Conservation (phyloP, 208 protist species). For the Leishmania martiniquensis region DNA sequence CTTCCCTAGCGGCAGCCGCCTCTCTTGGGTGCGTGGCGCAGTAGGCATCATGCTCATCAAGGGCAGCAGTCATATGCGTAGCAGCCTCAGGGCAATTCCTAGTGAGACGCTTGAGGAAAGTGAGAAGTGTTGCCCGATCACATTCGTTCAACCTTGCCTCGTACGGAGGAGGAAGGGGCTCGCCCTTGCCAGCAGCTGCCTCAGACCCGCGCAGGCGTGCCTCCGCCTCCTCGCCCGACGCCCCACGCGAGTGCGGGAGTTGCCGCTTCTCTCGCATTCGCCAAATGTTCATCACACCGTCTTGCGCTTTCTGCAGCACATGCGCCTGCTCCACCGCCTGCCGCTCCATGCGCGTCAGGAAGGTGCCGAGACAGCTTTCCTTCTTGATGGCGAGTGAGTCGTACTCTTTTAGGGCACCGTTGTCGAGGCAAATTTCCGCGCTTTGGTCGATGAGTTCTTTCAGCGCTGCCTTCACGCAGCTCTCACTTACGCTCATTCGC, state of each 20-base stretch:
- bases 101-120: slow-evolving; percentile 54
- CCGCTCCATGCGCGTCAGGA: slow-evolving; percentile 57
- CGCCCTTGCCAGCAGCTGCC: background rate
- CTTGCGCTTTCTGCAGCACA: slow-evolving; percentile 62
- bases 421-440: slow-evolving; percentile 53
- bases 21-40: slow-evolving; percentile 44
- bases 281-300: slow-evolving; percentile 49
- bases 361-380: slow-evolving; percentile 42
- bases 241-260: background rate
- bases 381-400: slow-evolving; percentile 41
- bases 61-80: slow-evolving; percentile 37
- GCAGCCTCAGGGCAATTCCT: slow-evolving; percentile 37
- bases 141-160: slow-evolving; percentile 36
- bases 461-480: slow-evolving; percentile 39
- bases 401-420: slow-evolving; percentile 49
- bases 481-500: slow-evolving; percentile 64
- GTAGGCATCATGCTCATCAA: slow-evolving; percentile 64
- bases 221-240: background rate
- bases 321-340: slow-evolving; percentile 56
- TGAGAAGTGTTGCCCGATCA: slow-evolving; percentile 61
- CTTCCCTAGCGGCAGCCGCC: slow-evolving; percentile 38
- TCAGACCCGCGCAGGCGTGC: background rate
- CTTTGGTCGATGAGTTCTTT: slow-evolving; percentile 50
- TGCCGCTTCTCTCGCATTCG: slow-evolving; percentile 16
- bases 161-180: slow-evolving; percentile 45